Percentiles rank a stretch among this genome's conserved stretches.
These are phyloP conservation scores for Leishmania mexicana DNA, from an alignment of 208 protist genomes.

Conservation along the genomic window DNA sequence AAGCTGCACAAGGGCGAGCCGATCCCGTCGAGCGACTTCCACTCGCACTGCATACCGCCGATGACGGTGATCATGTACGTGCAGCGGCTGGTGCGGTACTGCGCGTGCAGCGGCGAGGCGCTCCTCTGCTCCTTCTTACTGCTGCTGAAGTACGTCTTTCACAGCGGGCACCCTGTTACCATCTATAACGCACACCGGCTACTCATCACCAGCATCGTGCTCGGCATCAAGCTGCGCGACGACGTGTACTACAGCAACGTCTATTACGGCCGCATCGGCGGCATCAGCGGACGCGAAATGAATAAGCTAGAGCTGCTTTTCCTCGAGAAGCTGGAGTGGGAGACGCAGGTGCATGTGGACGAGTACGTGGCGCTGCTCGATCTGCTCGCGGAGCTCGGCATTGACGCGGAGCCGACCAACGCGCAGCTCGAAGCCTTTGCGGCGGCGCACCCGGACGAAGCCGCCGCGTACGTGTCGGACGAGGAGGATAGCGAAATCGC, in stretches of 20 bases:
- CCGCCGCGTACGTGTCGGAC: slow-evolving; percentile 31
- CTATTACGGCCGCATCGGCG: slow-evolving; percentile 93
- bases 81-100: slow-evolving; percentile 87
- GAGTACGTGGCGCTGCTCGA: slow-evolving; percentile 54
- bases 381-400: slow-evolving; percentile 38
- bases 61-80: slow-evolving; percentile 87
- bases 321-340: slow-evolving; percentile 77
- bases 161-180: slow-evolving; percentile 77
- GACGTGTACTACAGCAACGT: slow-evolving; percentile 93
- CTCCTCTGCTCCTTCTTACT: slow-evolving; percentile 90
- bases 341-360: slow-evolving; percentile 62
- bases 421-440: slow-evolving; percentile 39
- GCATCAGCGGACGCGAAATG: slow-evolving; percentile 84
- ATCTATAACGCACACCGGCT: slow-evolving; percentile 94
- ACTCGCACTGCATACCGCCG: slow-evolving; percentile 69
- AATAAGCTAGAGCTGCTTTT: slow-evolving; percentile 93
- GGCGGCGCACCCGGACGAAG: slow-evolving; percentile 25
- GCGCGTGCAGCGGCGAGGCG: slow-evolving; percentile 79
- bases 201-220: slow-evolving; percentile 87
- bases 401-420: slow-evolving; percentile 23
- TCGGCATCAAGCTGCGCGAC: slow-evolving; percentile 94
- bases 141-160: slow-evolving; percentile 82
- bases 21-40: slow-evolving; percentile 74
- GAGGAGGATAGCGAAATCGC: slow-evolving; percentile 31
- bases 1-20: slow-evolving; percentile 54